Percentiles rank a stretch among this genome's conserved stretches.
Evolutionary conservation across 2,329 filamentous ascomycete species (phyloP).

Genomic region (Colletotrichum endophyticum): DNA sequence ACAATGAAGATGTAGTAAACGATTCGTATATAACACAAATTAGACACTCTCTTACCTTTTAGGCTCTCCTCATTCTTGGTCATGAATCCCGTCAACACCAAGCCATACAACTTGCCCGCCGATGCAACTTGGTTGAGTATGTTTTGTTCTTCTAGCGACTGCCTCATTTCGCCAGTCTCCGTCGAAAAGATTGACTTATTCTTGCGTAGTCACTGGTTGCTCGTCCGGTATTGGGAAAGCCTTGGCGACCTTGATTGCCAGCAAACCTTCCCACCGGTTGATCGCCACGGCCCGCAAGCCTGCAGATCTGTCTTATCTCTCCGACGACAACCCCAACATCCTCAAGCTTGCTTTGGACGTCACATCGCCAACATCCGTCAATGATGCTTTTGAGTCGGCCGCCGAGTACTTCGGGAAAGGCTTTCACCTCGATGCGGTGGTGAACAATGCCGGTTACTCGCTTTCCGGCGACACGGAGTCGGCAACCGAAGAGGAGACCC

Average conservation of each 20-base stretch:
- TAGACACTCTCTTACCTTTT: not conserved
- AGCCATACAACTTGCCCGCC: slow-evolving; percentile 34
- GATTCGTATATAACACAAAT: not conserved
- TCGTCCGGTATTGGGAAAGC: slow-evolving; percentile 52
- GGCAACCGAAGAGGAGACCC: slow-evolving; percentile 21
- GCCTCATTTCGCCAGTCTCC: not conserved
- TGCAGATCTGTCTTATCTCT: slow-evolving; percentile 43
- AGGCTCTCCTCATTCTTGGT: too few relatives aligned
- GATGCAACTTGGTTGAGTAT: slow-evolving; percentile 45
- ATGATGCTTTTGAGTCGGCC: slow-evolving; percentile 35
- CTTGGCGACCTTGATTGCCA: slow-evolving; percentile 41
- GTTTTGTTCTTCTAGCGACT: not conserved
- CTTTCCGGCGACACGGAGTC: slow-evolving; percentile 34
- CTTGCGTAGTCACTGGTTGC: slow-evolving; percentile 48
- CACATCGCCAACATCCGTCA: slow-evolving; percentile 41
- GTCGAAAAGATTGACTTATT: not conserved
- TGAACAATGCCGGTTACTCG: slow-evolving; percentile 36
- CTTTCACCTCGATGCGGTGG: slow-evolving; percentile 33
- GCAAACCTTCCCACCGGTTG: slow-evolving; percentile 41
- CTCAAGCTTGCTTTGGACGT: slow-evolving; percentile 54
- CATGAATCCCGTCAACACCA: slow-evolving; percentile 35
- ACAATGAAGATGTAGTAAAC: not conserved
- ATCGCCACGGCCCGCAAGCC: slow-evolving; percentile 54
- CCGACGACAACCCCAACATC: slow-evolving; percentile 36
- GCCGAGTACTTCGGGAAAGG: slow-evolving; percentile 34